A percentile compares a stretch with the other conserved stretches of the same genome.
Evolutionary conservation across 208 protist species (phyloP).

Genomic region (Wallacemonas sp.): DNA sequence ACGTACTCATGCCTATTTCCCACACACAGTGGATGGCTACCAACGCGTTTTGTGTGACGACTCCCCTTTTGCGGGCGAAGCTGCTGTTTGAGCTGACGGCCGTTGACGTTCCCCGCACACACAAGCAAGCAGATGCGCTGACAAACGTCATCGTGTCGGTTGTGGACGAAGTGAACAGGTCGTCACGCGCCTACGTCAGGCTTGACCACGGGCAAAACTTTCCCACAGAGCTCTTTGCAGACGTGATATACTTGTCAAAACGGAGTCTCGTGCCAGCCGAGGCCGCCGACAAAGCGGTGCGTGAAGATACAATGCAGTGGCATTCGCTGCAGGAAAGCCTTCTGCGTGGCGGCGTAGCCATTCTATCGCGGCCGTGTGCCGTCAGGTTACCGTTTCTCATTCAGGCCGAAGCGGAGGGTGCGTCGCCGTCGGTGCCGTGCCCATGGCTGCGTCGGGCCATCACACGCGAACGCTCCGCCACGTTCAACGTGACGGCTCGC

Average conservation of each 20-base stretch:
- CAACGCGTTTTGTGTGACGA: conserved; percentile 47
- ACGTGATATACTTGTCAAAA: conserved; percentile 42
- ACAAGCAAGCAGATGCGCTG: neutral
- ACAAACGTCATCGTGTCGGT: conserved; percentile 14
- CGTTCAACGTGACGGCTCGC: conserved; percentile 18
- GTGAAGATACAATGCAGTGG: too few relatives aligned
- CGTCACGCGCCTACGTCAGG: conserved; percentile 40
- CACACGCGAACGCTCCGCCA: conserved; percentile 12
- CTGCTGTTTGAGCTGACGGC: conserved; percentile 60
- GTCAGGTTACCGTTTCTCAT: conserved; percentile 29
- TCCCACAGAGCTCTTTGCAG: conserved; percentile 46
- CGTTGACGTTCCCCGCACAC: conserved; percentile 49
- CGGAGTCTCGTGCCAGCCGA: too few relatives aligned
- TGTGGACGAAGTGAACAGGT: too few relatives aligned
- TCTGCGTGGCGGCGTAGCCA: conserved; percentile 33
- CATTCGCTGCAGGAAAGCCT: conserved; percentile 53
- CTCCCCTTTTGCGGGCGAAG: conserved; percentile 28
- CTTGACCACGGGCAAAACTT: conserved; percentile 48
- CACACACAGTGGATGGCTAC: conserved; percentile 49
- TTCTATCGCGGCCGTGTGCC: conserved; percentile 38
- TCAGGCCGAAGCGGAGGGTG: conserved; percentile 17
- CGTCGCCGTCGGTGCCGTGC: neutral
- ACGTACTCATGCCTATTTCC: conserved; percentile 36
- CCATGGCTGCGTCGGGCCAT: conserved; percentile 29
- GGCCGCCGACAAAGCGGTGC: too few relatives aligned